Evolutionary conservation across 768 basidiomycete genomes (phyloP), one percentile per base, ranked within the genome.

Genomic region (Phylloporus sp.): DNA sequence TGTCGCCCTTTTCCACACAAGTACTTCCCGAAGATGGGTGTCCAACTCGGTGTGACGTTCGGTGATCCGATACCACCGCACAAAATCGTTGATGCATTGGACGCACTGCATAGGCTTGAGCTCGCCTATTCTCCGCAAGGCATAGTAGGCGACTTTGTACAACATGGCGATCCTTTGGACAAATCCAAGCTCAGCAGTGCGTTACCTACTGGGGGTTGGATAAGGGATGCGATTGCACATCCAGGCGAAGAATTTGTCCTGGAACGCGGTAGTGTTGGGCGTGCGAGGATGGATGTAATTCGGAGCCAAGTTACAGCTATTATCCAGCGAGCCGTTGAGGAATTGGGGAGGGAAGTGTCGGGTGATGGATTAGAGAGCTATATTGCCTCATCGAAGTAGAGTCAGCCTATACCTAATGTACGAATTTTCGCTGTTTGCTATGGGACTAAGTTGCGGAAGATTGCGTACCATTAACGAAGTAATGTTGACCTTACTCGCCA

Each of bases 1-100:
- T 82, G 85, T 27, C 83, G 94, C 18, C 59, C 73, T 2, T 86
- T 81, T 60, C 93, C 92, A 4, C 80, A 76, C 73, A 90, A 86
- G 55, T 85, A 78, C 65, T 51, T 87, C 59, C 83, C 95, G 35
- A 76, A 81, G 54, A 65, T 76, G 28, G 76, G 89, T 55, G 72
- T 81, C 12, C 72, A 72, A 31, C 75, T 97, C 31, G 82, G 81
- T 58, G 78, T 97, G 47, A 85, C 88, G 0, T 87, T 95, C 60
- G 95, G 94, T 20, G 70, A 81, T 35, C 91, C 92, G 2, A 71
- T 95, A 43, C 74, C 79, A 22, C 52, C 72, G 0, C 66, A 72
- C 27, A 67, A 70, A 34, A 62, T 82, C 38, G 49, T 52, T 24
- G 55, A 35, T 39, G 59, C 66, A 18, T 55, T 70, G 47, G 46